phyloP scores from a whole-genome alignment of 345 rosid species.

The Corymbia maculata region DNA sequence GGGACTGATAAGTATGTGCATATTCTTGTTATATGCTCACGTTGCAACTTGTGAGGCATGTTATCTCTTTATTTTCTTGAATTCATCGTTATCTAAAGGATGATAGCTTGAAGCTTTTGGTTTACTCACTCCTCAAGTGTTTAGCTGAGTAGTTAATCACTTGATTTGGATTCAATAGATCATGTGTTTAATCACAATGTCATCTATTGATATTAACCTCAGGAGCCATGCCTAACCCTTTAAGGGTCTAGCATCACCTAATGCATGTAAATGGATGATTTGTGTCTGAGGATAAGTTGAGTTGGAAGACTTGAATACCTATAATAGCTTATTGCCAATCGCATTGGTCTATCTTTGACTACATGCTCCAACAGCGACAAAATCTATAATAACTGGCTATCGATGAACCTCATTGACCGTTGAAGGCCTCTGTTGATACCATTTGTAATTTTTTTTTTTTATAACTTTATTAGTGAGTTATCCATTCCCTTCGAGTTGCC shows the following conservation, averaged over 20 bases:
- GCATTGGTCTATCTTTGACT: no score
- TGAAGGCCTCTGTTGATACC: no score
- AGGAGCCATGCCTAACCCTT: background rate
- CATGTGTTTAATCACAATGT: background rate
- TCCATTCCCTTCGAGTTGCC: no score
- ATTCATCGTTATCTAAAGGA: background rate
- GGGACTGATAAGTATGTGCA: background rate
- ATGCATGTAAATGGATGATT: fast-evolving
- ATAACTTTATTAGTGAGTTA: no score
- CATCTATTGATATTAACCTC: background rate
- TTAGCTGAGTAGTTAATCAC: no score
- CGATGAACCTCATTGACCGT: no score
- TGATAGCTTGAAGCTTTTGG: background rate
- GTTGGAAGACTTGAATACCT: fast-evolving
- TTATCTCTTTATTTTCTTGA: background rate
- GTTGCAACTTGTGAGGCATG: background rate
- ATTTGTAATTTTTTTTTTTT: no score
- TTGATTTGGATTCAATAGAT: background rate
- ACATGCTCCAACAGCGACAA: no score
- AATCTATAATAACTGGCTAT: no score
- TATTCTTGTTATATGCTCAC: background rate
- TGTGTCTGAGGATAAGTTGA: fast-evolving
- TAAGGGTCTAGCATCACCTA: fast-evolving
- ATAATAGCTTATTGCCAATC: no score
- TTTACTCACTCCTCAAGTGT: background rate